Conservation (phyloP, 192 early-diverging fungal genomes). For the Coemansia sp. region DNA sequence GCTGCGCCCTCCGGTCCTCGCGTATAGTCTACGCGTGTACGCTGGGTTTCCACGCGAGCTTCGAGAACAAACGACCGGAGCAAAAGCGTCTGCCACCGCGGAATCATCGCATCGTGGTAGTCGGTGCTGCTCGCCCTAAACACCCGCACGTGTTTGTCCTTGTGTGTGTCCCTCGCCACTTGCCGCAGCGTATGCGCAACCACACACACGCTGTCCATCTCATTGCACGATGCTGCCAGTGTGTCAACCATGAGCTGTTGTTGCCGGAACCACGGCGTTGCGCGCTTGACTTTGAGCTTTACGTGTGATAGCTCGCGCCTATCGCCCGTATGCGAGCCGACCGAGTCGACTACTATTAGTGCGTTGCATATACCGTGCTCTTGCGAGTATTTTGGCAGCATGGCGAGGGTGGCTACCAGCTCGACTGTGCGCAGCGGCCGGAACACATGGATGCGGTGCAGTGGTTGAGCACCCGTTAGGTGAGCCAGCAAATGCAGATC, state of each 20-base stretch:
- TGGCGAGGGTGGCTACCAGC: conserved; percentile 37
- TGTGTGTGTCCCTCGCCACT: neutral
- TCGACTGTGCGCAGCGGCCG: conserved; percentile 19
- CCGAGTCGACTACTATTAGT: conserved; percentile 28
- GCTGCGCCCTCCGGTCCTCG: too few relatives aligned
- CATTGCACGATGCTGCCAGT: conserved; percentile 16
- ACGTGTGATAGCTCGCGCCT: conserved; percentile 19
- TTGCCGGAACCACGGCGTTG: conserved; percentile 40
- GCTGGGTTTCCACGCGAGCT: neutral
- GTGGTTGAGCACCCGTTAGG: neutral
- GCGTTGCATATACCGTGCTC: neutral
- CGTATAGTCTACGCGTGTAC: too few relatives aligned
- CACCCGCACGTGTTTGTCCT: conserved; percentile 11
- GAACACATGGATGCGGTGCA: conserved; percentile 35
- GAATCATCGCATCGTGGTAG: conserved; percentile 47
- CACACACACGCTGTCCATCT: conserved; percentile 22
- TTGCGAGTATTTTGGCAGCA: conserved; percentile 21
- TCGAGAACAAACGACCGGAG: conserved; percentile 35
- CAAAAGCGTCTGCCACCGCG: conserved; percentile 33
- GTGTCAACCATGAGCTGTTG: conserved; percentile 47
- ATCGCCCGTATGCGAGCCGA: conserved; percentile 31
- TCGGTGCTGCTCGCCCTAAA: conserved; percentile 4
- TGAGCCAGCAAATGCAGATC: conserved; percentile 16
- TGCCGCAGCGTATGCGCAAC: conserved; percentile 32
- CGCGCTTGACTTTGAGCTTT: conserved; percentile 23